Evolutionary conservation across 768 basidiomycete species (phyloP), one percentile per base, ranked within the genome.

Genomic region (Paxillus rubicundulus): DNA sequence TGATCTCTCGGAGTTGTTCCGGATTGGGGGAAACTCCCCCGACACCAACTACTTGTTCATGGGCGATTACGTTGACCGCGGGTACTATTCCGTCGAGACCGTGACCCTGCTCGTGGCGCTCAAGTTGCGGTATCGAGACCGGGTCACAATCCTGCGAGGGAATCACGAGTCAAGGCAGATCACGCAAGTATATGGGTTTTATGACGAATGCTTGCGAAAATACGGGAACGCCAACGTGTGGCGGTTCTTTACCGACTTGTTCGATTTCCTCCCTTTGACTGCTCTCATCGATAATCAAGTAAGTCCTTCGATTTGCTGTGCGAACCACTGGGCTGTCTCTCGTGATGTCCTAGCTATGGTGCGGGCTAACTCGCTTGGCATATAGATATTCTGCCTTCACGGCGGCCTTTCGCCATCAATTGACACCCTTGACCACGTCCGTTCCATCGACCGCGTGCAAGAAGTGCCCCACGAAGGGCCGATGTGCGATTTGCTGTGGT

Each of bases 41-140:
- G 94, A 97, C 73, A 99, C 97, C 59, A 99, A 98, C 75, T 99
- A 99, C 72, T 88, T 99, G 64, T 99, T 98, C 79, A 99, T 99
- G 97, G 97, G 97, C 27, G 97, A 99, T 78, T 99, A 98, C 69
- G 97, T 98, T 63, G 97, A 98, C 77, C 86, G 95, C 66, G 96
- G 96, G 17, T 99, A 98, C 79, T 98, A 98, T 75, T 97, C 94
- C 17, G 96, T 99, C 51, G 97, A 99, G 75, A 99, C 97, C 1
- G 95, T 99, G 61, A 97, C 95, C 12, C 80, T 98, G 8, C 88
- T 99, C 45, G 94, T 99, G 56, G 92, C 97, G 17, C 81, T 98
- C 69, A 99, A 99, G 77, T 78, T 99, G 58, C 89, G 97, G 65
- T 98, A 99, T 75, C 91, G 94, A 57, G 96, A 98, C 73, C 87